Evolutionary conservation across 306 rosid genomes (phyloP), one percentile per base, ranked within the genome.

Genomic region (Rosa lucieae): DNA sequence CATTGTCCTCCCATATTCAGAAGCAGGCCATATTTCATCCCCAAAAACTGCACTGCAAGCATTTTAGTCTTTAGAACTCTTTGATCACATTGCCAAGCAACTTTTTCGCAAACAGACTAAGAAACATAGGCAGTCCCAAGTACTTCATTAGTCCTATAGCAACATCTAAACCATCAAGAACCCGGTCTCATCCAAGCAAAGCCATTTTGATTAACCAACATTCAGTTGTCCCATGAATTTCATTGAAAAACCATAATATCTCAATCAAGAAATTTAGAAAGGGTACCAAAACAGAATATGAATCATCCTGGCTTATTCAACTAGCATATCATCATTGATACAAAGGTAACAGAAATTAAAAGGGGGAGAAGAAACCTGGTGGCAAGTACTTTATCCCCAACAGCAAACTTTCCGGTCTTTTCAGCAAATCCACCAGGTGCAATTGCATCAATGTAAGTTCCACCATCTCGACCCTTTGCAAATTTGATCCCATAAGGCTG

Each of bases 1-100:
- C 98, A 96, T 96, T 75, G 99, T 96, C 85, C 98, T 88, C 77
- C 99, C 99, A 79, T 96, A 96, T 80, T 93, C 99, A 3, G 98
- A 97, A 79, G 99, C 99, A 66, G 98, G 90, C 98, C 99, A 96
- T 80, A 93, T 91, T 77, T 96, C 99, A 4, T 96, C 90, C 87
- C 99, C 98, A 61, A 96, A 95, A 81, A 93, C 97, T 87, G 99
- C 99, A 76, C 99, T 95, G 96, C 88, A 89, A 75, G 72, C 73
- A 79, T 79, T 71, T 82, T 62, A 67, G 49, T 18, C 72, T 71
- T 83, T 67, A 70, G 76, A 84, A 72, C 70, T 73, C 67, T 72
- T 74, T 78, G 52, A 83, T 84, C 85, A 88, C 81, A 84, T 76
- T 77, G 43, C 78, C 85, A 83, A 71, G 68, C 73, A 77, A 42